Evolutionary conservation across 305 asterid genomes (phyloP), one percentile per base, ranked within the genome.

Genomic region (Andrographis paniculata): DNA sequence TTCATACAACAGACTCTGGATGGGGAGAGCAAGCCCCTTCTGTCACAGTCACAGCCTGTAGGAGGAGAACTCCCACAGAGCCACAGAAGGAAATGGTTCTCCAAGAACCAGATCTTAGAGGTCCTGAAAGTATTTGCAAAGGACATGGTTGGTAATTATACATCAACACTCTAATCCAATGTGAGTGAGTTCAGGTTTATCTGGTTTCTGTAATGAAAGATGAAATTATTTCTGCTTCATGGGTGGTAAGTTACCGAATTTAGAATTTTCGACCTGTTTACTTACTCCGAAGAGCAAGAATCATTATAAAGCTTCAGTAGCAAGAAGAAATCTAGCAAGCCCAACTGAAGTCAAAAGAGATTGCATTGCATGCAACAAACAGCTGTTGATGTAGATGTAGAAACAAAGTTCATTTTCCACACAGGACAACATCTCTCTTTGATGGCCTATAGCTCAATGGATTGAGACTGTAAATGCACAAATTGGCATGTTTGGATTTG

Each of bases 381-480:
- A 28, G 33, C 33, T 6, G 33, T 9, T 28, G n/a, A n/a, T n/a
- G n/a, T 28, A 28, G 10, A 28, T 24, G 8, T 28, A 28, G 10
- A 12, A 6, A 6, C 10, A 28, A 28, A 6, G 33, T 28, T 28
- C 48, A 78, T 41, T 64, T 68, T 35, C 88, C 92, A 68, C 97
- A 88, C 47, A 79, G 22, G 51, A 77, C 51, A 53, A 19, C 46
- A 44, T 78, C 72, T 56, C 58, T 82, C 63, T 61, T 74, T 54
- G 94, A 65, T 23, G 97, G 95, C 69, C 78, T 79, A 56, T 66
- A 88, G 56, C 64, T 88, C 74, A 88, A 37, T 36, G 33, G 33
- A 56, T 19, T 64, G 44, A 88, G 78, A 68, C 93, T 76, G 68
- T 88, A 88, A 64, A 82, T 72, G 76, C 95, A 88, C 51, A 66